These are phyloP conservation scores for Solanum stenotomum DNA, from an alignment of 257 asterid genomes.

Conservation along the genomic window DNA sequence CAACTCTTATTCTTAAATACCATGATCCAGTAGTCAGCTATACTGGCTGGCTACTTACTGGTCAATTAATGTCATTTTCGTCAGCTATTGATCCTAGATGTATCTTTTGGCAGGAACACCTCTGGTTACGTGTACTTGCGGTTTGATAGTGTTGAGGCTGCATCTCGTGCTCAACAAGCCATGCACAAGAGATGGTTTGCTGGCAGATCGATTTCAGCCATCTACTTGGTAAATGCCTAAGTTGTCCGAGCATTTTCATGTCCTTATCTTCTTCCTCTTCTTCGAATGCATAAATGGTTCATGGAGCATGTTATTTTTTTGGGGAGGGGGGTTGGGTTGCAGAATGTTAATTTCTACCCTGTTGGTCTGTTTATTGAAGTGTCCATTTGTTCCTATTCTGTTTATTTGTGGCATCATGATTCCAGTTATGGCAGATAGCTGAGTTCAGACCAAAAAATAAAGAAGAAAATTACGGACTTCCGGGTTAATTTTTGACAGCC, in stretches of 20 bases:
- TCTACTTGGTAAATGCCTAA: conserved; percentile 55
- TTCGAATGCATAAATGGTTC: neutral
- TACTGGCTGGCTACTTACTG: neutral
- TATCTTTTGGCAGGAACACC: conserved; percentile 53
- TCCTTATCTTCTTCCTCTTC: neutral
- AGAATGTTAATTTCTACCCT: neutral
- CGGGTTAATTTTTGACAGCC: neutral
- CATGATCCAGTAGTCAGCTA: neutral
- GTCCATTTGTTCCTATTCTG: neutral
- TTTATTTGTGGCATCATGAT: neutral
- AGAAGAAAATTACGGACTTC: neutral
- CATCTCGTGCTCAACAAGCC: conserved; percentile 86
- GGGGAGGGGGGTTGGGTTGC: neutral
- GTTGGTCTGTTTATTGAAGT: neutral
- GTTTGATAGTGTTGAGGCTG: conserved; percentile 71
- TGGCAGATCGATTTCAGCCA: conserved; percentile 86
- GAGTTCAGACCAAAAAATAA: neutral
- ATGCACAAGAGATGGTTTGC: conserved; percentile 99
- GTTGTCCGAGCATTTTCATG: neutral
- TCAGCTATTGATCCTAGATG: neutral
- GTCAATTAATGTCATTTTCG: neutral
- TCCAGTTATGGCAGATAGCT: neutral
- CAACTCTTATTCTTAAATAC: neutral
- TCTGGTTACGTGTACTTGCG: conserved; percentile 87
- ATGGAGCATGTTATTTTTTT: neutral